Percentiles rank a stretch among this genome's conserved stretches.
These are phyloP conservation scores for Colletotrichum costaricense DNA, from an alignment of 2,329 filamentous ascomycete species.

Conservation along the genomic window DNA sequence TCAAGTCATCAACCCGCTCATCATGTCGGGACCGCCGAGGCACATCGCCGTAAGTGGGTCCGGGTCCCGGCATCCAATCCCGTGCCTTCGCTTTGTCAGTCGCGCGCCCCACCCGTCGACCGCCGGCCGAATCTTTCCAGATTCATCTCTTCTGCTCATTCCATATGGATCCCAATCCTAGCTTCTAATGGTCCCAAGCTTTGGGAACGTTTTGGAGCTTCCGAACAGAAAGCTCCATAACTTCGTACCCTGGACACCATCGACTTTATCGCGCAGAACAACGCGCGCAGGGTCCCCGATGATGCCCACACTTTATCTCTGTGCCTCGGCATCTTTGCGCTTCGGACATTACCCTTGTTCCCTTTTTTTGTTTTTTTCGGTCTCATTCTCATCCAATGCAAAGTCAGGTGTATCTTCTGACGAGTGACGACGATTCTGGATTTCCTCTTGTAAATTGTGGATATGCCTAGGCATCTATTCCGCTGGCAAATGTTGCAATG, in stretches of 20 bases:
- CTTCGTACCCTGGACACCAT: no score
- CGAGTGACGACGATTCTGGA: slow-evolving; percentile 7
- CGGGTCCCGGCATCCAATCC: slow-evolving; percentile 24
- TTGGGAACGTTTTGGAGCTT: neutral
- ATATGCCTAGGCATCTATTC: neutral
- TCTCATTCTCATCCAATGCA: neutral
- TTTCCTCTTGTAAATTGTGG: slow-evolving; percentile 22
- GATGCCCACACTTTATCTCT: slow-evolving; percentile 6
- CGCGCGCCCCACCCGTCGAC: slow-evolving; percentile 1
- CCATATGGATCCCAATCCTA: no score
- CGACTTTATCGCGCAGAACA: neutral
- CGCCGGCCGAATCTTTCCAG: neutral
- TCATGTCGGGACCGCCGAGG: slow-evolving; percentile 23
- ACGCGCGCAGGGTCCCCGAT: neutral
- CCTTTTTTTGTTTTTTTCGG: neutral
- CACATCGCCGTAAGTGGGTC: neutral
- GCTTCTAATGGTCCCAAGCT: neutral
- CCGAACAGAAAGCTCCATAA: no score
- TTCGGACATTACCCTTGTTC: slow-evolving; percentile 27
- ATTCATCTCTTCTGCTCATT: neutral
- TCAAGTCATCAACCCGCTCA: slow-evolving; percentile 1
- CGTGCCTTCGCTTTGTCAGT: slow-evolving; percentile 28
- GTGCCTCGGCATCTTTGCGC: slow-evolving; percentile 29
- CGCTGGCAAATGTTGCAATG: neutral
- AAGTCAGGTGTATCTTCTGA: neutral